phyloP scores from a whole-genome alignment of 139 green algal genomes.

The Chlamydomonas asymmetrica region DNA sequence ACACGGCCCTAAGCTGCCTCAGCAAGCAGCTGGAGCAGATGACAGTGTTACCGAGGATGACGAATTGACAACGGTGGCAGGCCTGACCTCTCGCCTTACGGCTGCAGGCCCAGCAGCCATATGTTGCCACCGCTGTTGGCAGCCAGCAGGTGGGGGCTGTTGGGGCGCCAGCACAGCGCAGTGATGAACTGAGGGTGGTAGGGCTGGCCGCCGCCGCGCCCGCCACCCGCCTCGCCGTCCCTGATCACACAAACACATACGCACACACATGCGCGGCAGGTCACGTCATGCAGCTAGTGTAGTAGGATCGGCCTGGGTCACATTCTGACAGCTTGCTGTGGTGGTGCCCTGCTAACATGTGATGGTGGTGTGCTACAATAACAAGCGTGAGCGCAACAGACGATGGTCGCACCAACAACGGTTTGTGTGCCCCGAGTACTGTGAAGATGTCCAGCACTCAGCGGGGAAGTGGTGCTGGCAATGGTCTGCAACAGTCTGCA shows the following conservation, averaged over 20 bases:
- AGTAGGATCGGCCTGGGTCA: neutral
- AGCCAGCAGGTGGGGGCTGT: slow-evolving; percentile 39
- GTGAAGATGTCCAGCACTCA: slow-evolving; percentile 1
- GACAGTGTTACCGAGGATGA: no score
- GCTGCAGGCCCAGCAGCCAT: slow-evolving; percentile 36
- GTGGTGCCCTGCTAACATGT: neutral
- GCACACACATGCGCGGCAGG: neutral
- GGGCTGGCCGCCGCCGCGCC: slow-evolving; percentile 1
- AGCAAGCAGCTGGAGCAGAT: no score
- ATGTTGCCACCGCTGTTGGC: slow-evolving; percentile 49
- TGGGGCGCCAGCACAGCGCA: slow-evolving; percentile 41
- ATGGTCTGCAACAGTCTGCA: neutral
- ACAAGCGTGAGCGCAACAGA: no score
- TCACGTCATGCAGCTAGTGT: neutral
- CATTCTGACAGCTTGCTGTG: neutral
- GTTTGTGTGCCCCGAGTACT: no score
- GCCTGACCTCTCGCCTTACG: no score
- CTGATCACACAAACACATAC: neutral
- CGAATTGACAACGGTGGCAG: no score
- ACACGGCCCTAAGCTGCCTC: no score
- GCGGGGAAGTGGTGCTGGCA: neutral
- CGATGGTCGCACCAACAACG: no score
- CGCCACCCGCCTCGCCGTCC: neutral
- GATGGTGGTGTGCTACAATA: no score
- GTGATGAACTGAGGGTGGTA: slow-evolving; percentile 40